Percentiles rank a stretch among this genome's conserved stretches.
Evolutionary conservation across 345 rosid species (phyloP).

Genomic region (Eucalyptus erythrocorys): DNA sequence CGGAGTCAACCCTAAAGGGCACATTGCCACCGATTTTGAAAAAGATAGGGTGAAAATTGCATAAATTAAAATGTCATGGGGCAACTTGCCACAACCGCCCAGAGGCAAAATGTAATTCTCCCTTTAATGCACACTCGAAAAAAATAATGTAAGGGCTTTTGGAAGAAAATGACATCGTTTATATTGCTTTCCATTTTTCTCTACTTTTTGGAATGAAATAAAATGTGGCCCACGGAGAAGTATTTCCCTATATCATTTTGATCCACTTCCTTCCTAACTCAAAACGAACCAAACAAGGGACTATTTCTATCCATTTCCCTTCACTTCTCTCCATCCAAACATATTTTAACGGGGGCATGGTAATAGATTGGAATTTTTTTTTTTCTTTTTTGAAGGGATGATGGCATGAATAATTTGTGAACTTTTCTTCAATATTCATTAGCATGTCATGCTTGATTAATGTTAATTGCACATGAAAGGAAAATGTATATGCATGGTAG

Average conservation of each 20-base stretch:
- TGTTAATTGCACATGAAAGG: neutral
- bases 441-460: neutral
- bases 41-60: neutral
- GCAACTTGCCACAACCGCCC: neutral
- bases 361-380: neutral
- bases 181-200: neutral
- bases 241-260: neutral
- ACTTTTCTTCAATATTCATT: neutral
- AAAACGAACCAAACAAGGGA: neutral
- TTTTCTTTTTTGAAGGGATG: neutral
- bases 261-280: neutral
- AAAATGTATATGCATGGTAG: neutral
- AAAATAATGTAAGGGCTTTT: neutral
- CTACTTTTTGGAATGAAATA: neutral
- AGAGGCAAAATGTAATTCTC: neutral
- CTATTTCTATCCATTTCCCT: neutral
- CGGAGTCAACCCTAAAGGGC: neutral
- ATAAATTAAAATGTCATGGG: neutral
- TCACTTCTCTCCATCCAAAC: neutral
- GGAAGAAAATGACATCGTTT: neutral
- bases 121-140: neutral
- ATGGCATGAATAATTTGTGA: neutral
- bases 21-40: neutral
- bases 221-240: neutral
- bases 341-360: neutral